Evolutionary conservation across 805 yeast genomes (phyloP).

Genomic region (Teunomyces atbi): DNA sequence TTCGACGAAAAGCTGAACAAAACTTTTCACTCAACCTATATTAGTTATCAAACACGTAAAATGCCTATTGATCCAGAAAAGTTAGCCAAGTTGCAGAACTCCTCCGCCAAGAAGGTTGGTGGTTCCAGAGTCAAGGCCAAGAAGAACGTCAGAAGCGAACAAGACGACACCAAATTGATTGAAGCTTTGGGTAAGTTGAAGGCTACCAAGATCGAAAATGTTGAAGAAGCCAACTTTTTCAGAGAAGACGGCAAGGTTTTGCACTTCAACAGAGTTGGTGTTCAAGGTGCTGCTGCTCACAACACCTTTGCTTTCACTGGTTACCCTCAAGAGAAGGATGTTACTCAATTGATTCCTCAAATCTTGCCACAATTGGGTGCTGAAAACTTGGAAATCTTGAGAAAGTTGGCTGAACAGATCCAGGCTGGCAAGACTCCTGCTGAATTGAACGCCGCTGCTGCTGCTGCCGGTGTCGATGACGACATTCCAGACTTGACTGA

Average conservation of each 20-base stretch:
- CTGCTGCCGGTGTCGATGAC: slow-evolving; percentile 44
- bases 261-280: slow-evolving; percentile 95
- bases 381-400: slow-evolving; percentile 86
- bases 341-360: slow-evolving; percentile 90
- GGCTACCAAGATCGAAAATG: slow-evolving; percentile 83
- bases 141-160: slow-evolving; percentile 69
- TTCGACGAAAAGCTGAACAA: slow-evolving; percentile 8
- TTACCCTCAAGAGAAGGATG: slow-evolving; percentile 86
- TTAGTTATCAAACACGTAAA: slow-evolving; percentile 10
- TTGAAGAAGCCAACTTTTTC: slow-evolving; percentile 98
- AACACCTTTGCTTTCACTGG: slow-evolving; percentile 96
- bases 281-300: slow-evolving; percentile 86
- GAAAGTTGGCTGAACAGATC: slow-evolving; percentile 85
- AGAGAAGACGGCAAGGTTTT: slow-evolving; percentile 93
- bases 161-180: slow-evolving; percentile 89
- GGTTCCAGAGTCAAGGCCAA: slow-evolving; percentile 91
- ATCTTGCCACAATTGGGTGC: slow-evolving; percentile 96
- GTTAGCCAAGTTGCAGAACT: slow-evolving; percentile 87
- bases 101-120: slow-evolving; percentile 73
- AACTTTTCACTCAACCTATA: not conserved
- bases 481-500: slow-evolving; percentile 80
- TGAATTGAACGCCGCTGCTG: slow-evolving; percentile 44
- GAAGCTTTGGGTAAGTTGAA: slow-evolving; percentile 84
- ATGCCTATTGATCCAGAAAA: slow-evolving; percentile 95
- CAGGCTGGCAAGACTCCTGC: slow-evolving; percentile 58